Evolutionary conservation across 2,329 filamentous ascomycete species (phyloP), one percentile per base, ranked within the genome.

Genomic region (Cercospora berteroae): DNA sequence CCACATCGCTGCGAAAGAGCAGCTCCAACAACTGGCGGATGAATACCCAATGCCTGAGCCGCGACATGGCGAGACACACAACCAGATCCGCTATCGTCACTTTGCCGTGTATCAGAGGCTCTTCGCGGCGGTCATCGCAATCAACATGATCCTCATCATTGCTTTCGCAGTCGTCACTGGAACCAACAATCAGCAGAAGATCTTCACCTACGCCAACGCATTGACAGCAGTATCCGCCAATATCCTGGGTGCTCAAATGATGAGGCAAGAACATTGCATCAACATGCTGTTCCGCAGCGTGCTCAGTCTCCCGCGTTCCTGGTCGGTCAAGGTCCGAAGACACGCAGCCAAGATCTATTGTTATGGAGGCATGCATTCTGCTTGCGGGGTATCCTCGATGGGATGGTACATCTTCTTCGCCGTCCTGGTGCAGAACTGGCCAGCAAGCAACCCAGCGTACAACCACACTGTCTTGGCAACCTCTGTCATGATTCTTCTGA

Each of bases 401-500:
- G 50, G 77, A 8, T 85, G 83, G 83, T 83, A 81, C 74, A 71
- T 81, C 12, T 69, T 78, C 18, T 80, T 83, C 66, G 77, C 78
- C 3, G 73, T 74, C 0, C 55, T 80, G 5, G 58, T 80, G 33
- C 73, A 75, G 7, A 70, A 75, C 16, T 78, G 67, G 60, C 60
- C 65, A 18, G 9, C 69, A 63, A 27, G 62, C 44, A 50, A 44
- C 20, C 39, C 68, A 29, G 29, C 36, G 9, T 63, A 52, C 10
- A 65, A 68, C 25, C 23, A 68, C 20, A 60, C 65, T 8, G 61
- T 59, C 13, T 72, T 81, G 16, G 77, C 90, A 27, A 84, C 86
- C 12, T 89, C 86, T 74, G 74, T 88, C 48, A 82, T 91, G 48
- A 81, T 87, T 55, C 81, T 91, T 70, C 52, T 36, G 36, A 73